These are phyloP conservation scores for Cardamine resedifolia DNA, from an alignment of 345 rosid species.

Conservation along the genomic window DNA sequence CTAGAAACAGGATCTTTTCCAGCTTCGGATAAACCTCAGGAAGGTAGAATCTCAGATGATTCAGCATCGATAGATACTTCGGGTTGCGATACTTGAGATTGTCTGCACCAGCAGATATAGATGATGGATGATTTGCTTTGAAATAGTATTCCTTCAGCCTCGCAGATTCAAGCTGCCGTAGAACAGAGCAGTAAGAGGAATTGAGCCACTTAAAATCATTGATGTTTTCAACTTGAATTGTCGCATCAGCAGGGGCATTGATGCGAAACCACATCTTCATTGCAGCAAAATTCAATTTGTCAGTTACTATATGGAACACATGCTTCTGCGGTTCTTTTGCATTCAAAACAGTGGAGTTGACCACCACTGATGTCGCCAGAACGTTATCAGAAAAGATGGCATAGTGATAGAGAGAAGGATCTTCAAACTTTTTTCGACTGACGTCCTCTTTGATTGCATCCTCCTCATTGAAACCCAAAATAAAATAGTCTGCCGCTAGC, in stretches of 20 bases:
- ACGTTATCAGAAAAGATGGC: conserved; percentile 96
- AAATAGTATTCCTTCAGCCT: conserved; percentile 83
- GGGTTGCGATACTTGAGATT: conserved; percentile 89
- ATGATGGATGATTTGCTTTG: conserved; percentile 74
- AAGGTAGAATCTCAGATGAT: conserved; percentile 86
- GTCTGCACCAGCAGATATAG: conserved; percentile 62
- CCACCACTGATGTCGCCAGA: conserved; percentile 91
- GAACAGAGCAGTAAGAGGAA: conserved; percentile 79
- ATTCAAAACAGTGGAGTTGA: conserved; percentile 80
- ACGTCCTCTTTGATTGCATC: conserved; percentile 44
- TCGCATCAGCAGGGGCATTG: conserved; percentile 57
- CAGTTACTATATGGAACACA: conserved; percentile 90
- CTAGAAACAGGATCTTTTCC: conserved; percentile 73
- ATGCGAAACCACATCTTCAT: conserved; percentile 83
- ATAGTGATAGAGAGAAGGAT: conserved; percentile 82
- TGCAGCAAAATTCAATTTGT: conserved; percentile 72
- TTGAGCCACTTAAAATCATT: conserved; percentile 84
- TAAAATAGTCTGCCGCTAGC: conserved; percentile 80
- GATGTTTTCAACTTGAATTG: conserved; percentile 66
- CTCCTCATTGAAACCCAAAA: conserved; percentile 40
- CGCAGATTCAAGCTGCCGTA: conserved; percentile 82
- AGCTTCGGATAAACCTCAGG: conserved; percentile 84
- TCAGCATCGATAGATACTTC: conserved; percentile 80
- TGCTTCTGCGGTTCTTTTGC: conserved; percentile 78
- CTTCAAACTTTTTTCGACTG: conserved; percentile 57